A percentile compares a stretch with the other conserved stretches of the same genome.
phyloP scores from a whole-genome alignment of 2,329 filamentous ascomycete species.

The Verticillium tricorpus region DNA sequence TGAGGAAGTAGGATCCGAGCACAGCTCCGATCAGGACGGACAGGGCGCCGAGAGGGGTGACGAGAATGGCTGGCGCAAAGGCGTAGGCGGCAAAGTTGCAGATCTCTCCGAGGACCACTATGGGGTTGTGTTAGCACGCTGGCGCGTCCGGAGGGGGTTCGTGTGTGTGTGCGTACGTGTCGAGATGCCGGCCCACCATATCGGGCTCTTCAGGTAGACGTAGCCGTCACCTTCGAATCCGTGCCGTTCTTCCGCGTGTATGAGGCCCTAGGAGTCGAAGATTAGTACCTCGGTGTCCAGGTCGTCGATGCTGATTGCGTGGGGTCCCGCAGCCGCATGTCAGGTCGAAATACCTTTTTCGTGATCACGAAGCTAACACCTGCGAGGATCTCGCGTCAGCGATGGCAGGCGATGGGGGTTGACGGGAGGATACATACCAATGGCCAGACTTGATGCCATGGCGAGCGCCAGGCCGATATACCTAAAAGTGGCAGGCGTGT shows the following conservation, averaged over 20 bases:
- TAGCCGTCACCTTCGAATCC: conserved; percentile 97
- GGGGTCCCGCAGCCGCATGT: neutral
- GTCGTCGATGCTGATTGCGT: neutral
- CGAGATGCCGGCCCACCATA: conserved; percentile 94
- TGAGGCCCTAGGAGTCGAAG: conserved; percentile 61
- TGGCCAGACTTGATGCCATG: conserved; percentile 70
- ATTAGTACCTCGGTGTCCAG: neutral
- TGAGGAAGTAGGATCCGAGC: conserved; percentile 87
- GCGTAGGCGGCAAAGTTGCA: conserved; percentile 98
- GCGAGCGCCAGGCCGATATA: conserved; percentile 74
- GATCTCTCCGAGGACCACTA: conserved; percentile 88
- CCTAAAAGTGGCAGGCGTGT: conserved; percentile 38
- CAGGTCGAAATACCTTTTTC: conserved; percentile 72
- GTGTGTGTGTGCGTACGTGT: conserved; percentile 62
- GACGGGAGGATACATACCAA: conserved; percentile 50
- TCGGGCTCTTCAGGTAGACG: conserved; percentile 87
- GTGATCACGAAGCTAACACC: conserved; percentile 98
- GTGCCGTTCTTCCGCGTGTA: conserved; percentile 84
- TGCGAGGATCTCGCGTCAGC: conserved; percentile 30
- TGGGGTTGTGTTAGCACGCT: conserved; percentile 8
- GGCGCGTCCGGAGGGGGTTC: neutral
- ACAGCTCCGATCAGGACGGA: conserved; percentile 95
- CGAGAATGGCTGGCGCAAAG: conserved; percentile 96
- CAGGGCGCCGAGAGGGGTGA: conserved; percentile 89
- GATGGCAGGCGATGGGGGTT: neutral